Evolutionary conservation across 805 yeast species (phyloP), one percentile per base, ranked within the genome.

Genomic region (Ogataea wickerhamii): DNA sequence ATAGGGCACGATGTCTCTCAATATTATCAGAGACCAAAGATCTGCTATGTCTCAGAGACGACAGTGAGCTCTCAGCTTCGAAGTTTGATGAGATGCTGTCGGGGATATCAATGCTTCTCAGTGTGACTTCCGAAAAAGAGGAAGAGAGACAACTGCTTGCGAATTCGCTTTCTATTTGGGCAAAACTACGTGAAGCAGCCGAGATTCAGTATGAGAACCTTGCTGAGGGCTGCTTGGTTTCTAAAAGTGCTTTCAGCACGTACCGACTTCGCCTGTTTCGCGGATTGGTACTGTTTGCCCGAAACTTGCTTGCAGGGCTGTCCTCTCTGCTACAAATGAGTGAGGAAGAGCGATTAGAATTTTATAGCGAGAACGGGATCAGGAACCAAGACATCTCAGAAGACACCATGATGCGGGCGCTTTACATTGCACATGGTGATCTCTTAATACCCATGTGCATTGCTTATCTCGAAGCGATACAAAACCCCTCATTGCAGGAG

Each of bases 241-340:
- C 19, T 7, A 32, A 31, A 7, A 24, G 39, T 17, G 37, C 32
- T 12, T 29, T 36, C 13, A 18, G 37, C 4, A 12, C 35, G n/a
- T 45, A 40, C 32, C 27, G 42, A 13, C 22, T 38, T 3, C 33
- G 61, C 24, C 30, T 55, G 2, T 18, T 43, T 8, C 39, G 58
- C 24, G 61, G 58, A 6, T 44, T 54, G 17, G 34, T 49, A 4
- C 26, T 57, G 16, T 25, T 55, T 12, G 40, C 52, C 2, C 36
- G 58, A 18, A 57, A 57, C 26, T 33, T 55, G 36, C 38, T 52
- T 11, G 49, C 48, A 20, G 52, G 58, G 1, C 41, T 48, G 16
- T 25, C 38, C 12, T 30, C 45, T 5, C 25, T 51, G 16, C 20
- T 42, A 5, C 16, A 21, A 18, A 28, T 41, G 25, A 35, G 22